Base-by-base conservation (phyloP, 176 grass and related monocot species). In the Zoysia japonica region DNA sequence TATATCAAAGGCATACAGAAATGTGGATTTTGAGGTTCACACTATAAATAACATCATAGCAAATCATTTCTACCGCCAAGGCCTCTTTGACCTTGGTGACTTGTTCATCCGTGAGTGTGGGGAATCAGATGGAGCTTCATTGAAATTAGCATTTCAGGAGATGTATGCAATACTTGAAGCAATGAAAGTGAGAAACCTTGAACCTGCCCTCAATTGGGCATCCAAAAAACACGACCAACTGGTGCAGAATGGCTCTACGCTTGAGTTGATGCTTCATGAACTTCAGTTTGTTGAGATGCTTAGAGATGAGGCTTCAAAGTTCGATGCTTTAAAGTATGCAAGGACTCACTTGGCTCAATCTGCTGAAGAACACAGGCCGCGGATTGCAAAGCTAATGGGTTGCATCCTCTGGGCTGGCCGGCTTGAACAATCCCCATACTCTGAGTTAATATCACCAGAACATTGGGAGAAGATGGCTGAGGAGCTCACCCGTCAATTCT, bases 251-350 rank as follows among this genome's bases (percentile, higher is more conserved):
- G 72, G 84, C 7, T 98, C 95, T 37, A 76, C 71, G 66, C 96
- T 99, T 11, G 88, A 99, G 86, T 80, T 95, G 78, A 99, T 86
- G 63, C 96, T 95, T 78, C 93, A 99, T 73, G 71, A 85, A 11
- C 90, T 93, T 81, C 92, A 99, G 71, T 95, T 89, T 54, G 65
- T 99, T 16, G 88, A 94, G 68, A 91, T 95, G 83, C 76, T 99
- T 99, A 17, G 86, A 79, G 44, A 86, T 87, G 60, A 84, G 86
- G 65, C 89, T 76, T n/a, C 75, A 41, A 65, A 78, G 81, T 61
- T 4, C 1, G 81, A 88, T 9, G 92, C 88, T 75, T 52, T 99
- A 15, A 38, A 61, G 14, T 99, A 99, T 85, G 92, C 90, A 4
- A 88, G 86, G 65, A 70, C 78, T 14, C 50, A 95, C 84, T 52